These are phyloP conservation scores for Paraleonurus japonicus DNA, from an alignment of 257 asterid species.

Conservation along the genomic window DNA sequence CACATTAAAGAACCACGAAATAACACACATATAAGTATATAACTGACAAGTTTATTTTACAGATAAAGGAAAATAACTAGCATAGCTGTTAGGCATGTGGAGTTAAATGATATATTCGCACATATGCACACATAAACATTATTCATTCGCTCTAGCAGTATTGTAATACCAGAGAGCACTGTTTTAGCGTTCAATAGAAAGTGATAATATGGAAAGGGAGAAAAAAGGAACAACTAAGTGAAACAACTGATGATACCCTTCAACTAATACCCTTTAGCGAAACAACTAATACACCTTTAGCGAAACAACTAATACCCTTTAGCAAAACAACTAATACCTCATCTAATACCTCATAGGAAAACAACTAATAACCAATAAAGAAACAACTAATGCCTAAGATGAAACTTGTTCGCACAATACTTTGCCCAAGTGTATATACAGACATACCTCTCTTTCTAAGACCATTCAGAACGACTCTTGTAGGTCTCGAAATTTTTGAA, in stretches of 20 bases:
- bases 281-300: no score
- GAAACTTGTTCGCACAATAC: no score
- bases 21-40: background rate
- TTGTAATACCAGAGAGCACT: background rate
- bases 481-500: conserved; percentile 66
- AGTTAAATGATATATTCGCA: background rate
- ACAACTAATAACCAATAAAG: no score
- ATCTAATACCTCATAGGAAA: no score
- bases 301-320: no score
- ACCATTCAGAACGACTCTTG: conserved; percentile 70
- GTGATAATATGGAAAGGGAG: background rate
- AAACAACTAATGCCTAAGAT: no score
- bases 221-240: no score
- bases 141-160: background rate
- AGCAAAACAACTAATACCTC: no score
- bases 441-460: conserved; percentile 63
- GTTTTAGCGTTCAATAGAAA: background rate
- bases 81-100: background rate
- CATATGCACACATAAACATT: background rate
- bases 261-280: no score
- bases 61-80: background rate
- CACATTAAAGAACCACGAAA: background rate
- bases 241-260: no score
- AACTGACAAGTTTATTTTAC: background rate
- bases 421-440: no score